These are phyloP conservation scores for Ogataea trehalophila DNA, from an alignment of 805 yeast genomes.

Conservation along the genomic window DNA sequence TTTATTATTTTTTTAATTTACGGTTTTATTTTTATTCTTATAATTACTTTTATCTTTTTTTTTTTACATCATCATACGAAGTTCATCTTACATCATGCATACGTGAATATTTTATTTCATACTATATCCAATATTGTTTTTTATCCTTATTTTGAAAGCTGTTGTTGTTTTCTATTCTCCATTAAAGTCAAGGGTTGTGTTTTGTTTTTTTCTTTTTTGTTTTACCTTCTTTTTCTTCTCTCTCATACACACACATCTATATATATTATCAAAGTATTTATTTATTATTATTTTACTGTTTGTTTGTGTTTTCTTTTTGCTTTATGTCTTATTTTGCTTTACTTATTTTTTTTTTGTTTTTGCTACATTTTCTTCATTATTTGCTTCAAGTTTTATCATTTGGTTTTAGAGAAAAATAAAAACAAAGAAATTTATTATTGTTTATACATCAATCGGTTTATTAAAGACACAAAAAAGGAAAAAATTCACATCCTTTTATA, in stretches of 20 bases:
- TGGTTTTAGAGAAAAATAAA: neutral
- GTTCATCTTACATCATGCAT: too few species aligned
- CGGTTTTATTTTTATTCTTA: too few species aligned
- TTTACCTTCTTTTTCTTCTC: neutral
- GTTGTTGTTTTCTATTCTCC: neutral
- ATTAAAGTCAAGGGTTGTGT: neutral
- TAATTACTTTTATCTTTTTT: too few species aligned
- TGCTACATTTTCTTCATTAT: neutral
- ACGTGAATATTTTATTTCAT: neutral
- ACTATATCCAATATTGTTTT: slow-evolving; percentile 4
- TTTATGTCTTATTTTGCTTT: neutral
- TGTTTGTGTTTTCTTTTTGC: neutral
- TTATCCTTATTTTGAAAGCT: neutral
- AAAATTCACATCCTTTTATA: neutral
- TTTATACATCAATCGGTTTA: too few species aligned
- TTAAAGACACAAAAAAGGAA: too few species aligned
- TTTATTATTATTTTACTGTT: neutral
- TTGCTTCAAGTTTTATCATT: neutral
- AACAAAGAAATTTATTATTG: neutral
- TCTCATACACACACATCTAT: neutral
- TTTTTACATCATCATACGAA: too few species aligned
- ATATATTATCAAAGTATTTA: neutral
- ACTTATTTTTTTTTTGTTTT: neutral
- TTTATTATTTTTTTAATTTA: too few species aligned
- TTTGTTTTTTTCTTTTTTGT: neutral